Evolutionary conservation across 1,284 basidiomycete genomes (phyloP).

Genomic region (Austroboletus novae-zelandiae): DNA sequence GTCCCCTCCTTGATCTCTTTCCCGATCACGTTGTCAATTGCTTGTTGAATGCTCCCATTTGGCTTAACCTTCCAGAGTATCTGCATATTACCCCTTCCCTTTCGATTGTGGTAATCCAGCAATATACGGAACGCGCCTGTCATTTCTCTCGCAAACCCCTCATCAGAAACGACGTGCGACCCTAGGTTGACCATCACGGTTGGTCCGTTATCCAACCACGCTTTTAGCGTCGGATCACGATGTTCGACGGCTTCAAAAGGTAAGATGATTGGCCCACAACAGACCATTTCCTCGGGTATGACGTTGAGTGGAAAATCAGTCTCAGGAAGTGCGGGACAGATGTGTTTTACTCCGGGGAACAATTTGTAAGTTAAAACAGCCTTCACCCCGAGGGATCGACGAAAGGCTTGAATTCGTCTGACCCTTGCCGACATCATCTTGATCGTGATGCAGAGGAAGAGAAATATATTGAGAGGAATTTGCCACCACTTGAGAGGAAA

Average conservation of each 20-base stretch:
- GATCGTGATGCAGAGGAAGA: no score
- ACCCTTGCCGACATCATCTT: not conserved
- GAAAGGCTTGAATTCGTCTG: not conserved
- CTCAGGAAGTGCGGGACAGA: not conserved
- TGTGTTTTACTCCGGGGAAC: not conserved
- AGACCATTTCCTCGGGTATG: not conserved
- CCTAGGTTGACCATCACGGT: not conserved
- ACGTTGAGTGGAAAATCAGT: not conserved
- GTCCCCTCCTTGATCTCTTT: constrained; percentile 1
- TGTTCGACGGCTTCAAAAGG: not conserved
- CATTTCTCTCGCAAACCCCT: not conserved
- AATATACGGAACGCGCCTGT: not conserved
- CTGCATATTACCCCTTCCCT: not conserved
- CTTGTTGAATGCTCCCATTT: not conserved
- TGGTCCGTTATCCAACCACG: not conserved
- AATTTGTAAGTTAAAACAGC: not conserved
- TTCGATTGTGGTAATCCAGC: not conserved
- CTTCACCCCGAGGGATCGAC: not conserved
- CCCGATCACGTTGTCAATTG: not conserved
- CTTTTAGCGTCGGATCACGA: not conserved
- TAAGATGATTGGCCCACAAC: not conserved
- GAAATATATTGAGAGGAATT: not conserved
- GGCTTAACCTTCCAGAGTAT: not conserved
- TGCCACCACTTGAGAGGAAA: not conserved
- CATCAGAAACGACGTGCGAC: not conserved